Conservation (phyloP, 805 yeast genomes). For the Nakazawaea anatomiae region DNA sequence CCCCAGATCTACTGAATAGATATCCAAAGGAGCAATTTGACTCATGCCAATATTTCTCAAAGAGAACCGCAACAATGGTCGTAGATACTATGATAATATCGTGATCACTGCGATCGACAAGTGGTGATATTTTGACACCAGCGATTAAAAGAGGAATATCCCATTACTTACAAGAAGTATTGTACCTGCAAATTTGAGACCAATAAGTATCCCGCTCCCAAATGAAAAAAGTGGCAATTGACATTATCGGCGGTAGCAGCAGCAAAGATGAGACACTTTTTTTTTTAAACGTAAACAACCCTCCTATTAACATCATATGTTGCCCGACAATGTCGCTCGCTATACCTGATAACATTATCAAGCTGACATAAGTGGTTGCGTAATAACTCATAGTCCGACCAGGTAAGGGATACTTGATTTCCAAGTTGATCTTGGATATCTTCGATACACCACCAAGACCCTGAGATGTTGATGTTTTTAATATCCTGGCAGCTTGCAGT, state of each 20-base stretch:
- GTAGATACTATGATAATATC: not conserved
- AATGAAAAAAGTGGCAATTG: constrained; percentile 10
- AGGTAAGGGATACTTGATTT: constrained; percentile 7
- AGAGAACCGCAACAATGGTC: not conserved
- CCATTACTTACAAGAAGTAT: not conserved
- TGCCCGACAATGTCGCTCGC: constrained; percentile 36
- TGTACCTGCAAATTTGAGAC: not conserved
- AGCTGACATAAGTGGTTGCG: constrained; percentile 38
- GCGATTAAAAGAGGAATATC: constrained; percentile 4
- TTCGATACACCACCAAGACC: constrained; percentile 6
- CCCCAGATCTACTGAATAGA: not conserved
- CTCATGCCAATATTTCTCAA: constrained; percentile 14
- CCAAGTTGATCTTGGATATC: constrained; percentile 5
- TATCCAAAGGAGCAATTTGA: not conserved
- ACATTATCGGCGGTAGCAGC: constrained; percentile 28
- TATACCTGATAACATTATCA: constrained; percentile 36
- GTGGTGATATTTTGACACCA: constrained; percentile 15
- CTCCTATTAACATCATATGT: constrained; percentile 22
- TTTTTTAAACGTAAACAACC: constrained; percentile 17
- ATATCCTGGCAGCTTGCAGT: not conserved
- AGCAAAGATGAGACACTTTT: constrained; percentile 23
- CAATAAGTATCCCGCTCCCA: not conserved
- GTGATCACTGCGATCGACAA: constrained; percentile 13
- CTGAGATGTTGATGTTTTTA: constrained; percentile 11
- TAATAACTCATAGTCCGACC: constrained; percentile 38